Evolutionary conservation across 2,329 filamentous ascomycete genomes (phyloP).

Genomic region (Calycina marina): DNA sequence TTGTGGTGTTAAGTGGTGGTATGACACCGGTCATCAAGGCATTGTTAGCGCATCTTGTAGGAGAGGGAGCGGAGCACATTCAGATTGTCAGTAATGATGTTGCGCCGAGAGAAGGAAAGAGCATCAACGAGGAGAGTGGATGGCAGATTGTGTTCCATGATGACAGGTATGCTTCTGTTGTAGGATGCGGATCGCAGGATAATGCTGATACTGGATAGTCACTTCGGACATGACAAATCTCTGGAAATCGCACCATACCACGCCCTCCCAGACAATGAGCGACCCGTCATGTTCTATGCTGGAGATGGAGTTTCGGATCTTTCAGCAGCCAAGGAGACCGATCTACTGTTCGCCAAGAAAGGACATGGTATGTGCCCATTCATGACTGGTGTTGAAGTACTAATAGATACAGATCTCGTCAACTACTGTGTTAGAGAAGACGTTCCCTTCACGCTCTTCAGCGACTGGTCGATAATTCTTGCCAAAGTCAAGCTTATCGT

Average conservation of each 20-base stretch:
- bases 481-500: slow-evolving; percentile 62
- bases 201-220: slow-evolving; percentile 9
- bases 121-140: slow-evolving; percentile 63
- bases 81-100: slow-evolving; percentile 87
- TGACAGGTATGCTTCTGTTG: slow-evolving; percentile 52
- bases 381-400: not conserved
- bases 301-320: slow-evolving; percentile 90
- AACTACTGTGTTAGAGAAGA: slow-evolving; percentile 72
- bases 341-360: slow-evolving; percentile 85
- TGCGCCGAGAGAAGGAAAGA: slow-evolving; percentile 47
- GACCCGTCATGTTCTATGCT: slow-evolving; percentile 84
- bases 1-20: slow-evolving; percentile 81
- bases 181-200: too few species aligned
- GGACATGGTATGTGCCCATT: slow-evolving; percentile 51
- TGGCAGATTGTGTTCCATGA: slow-evolving; percentile 88
- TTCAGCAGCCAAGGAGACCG: slow-evolving; percentile 82
- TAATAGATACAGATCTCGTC: slow-evolving; percentile 57
- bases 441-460: slow-evolving; percentile 77
- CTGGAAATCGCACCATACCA: slow-evolving; percentile 81
- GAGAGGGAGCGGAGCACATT: slow-evolving; percentile 59
- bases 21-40: slow-evolving; percentile 88
- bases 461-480: slow-evolving; percentile 70
- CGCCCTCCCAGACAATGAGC: slow-evolving; percentile 46
- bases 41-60: slow-evolving; percentile 65
- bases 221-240: slow-evolving; percentile 95